phyloP scores from a whole-genome alignment of 2,329 filamentous ascomycete species.

The Madurella mycetomatis region DNA sequence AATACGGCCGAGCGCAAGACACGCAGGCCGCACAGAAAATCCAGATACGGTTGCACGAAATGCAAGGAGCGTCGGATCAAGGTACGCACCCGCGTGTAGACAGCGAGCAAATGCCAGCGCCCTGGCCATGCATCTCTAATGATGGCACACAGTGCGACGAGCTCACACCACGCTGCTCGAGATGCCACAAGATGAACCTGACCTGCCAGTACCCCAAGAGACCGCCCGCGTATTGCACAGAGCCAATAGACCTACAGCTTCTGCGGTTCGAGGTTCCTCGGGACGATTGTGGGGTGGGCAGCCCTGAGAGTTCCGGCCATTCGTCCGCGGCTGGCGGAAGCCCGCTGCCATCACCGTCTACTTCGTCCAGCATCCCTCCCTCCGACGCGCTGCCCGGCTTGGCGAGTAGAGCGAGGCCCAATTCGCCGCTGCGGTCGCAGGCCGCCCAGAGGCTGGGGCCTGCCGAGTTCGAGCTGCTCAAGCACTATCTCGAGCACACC shows the following conservation, averaged over 20 bases:
- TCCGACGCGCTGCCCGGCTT: neutral
- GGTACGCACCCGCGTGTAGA: conserved; percentile 21
- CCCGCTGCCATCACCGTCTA: neutral
- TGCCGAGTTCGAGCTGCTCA: conserved; percentile 35
- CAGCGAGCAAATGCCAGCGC: no score
- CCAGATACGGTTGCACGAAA: conserved; percentile 31
- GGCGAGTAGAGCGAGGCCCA: neutral
- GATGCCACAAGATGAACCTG: conserved; percentile 31
- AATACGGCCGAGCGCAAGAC: conserved; percentile 13
- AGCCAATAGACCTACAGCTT: neutral
- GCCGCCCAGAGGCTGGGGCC: conserved; percentile 22
- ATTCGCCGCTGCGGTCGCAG: conserved; percentile 8
- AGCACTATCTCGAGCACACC: conserved; percentile 41
- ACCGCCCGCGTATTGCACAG: conserved; percentile 5
- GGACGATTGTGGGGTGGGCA: neutral
- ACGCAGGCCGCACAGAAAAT: conserved; percentile 31
- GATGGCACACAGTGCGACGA: conserved; percentile 32
- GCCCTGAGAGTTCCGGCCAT: conserved; percentile 3
- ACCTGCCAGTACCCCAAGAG: conserved; percentile 29
- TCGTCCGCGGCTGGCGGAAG: neutral
- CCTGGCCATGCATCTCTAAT: no score
- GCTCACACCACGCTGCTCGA: conserved; percentile 30
- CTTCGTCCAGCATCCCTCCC: neutral
- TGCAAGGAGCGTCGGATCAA: conserved; percentile 35
- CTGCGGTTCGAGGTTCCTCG: no score